These are phyloP conservation scores for Pythium pectinolyticum DNA, from an alignment of 352 stramenopile genomes.

Conservation along the genomic window DNA sequence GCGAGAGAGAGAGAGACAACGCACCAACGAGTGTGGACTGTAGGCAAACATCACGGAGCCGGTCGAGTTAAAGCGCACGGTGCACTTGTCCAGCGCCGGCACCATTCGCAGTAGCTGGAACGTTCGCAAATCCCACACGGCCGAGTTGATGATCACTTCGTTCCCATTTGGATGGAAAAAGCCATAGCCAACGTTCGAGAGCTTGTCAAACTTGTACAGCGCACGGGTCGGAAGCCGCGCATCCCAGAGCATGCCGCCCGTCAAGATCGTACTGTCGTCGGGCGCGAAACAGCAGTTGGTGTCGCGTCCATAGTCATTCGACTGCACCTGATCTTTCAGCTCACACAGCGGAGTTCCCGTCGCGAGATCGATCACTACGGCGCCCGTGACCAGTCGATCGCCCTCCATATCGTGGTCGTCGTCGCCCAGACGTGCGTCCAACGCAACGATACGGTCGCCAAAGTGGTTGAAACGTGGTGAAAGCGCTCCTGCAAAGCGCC, in stretches of 20 bases:
- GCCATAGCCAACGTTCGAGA: constrained; percentile 81
- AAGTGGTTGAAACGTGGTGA: constrained; percentile 78
- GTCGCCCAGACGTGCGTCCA: constrained; percentile 49
- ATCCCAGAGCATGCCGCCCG: constrained; percentile 84
- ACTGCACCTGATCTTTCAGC: constrained; percentile 60
- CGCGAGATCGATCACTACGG: constrained; percentile 68
- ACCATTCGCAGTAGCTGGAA: constrained; percentile 84
- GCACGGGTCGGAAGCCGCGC: constrained; percentile 62
- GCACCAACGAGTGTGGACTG: constrained; percentile 65
- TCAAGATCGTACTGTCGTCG: constrained; percentile 72
- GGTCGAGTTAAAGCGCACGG: constrained; percentile 68
- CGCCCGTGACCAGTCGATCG: constrained; percentile 39
- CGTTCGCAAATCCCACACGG: constrained; percentile 88
- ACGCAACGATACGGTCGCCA: constrained; percentile 66
- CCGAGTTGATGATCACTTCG: constrained; percentile 88
- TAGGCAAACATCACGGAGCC: constrained; percentile 83
- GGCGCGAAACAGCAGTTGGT: constrained; percentile 82
- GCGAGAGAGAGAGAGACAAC: too few relatives aligned
- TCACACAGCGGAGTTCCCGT: constrained; percentile 62
- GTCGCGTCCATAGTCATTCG: constrained; percentile 72
- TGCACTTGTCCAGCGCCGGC: constrained; percentile 84
- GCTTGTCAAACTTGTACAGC: constrained; percentile 89
- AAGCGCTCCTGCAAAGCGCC: constrained; percentile 58
- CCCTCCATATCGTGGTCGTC: constrained; percentile 37
- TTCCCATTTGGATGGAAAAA: constrained; percentile 88